These are phyloP conservation scores for Ogataea salicorniae DNA, from an alignment of 805 yeast genomes.

Conservation along the genomic window DNA sequence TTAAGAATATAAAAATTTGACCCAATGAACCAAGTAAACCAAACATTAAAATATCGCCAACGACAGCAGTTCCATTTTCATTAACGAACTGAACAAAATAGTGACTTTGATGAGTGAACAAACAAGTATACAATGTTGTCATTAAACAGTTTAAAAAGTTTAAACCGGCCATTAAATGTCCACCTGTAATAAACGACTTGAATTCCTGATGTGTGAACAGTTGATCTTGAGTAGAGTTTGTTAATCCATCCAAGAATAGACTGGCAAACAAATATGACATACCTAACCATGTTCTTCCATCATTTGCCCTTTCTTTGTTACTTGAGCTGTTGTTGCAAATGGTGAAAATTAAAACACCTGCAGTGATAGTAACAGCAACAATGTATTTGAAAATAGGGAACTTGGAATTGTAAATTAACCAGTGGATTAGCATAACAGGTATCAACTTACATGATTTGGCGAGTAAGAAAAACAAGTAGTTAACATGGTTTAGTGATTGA, in stretches of 20 bases:
- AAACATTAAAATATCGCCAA: slow-evolving; percentile 58
- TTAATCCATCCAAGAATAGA: slow-evolving; percentile 81
- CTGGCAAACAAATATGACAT: slow-evolving; percentile 52
- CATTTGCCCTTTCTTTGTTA: slow-evolving; percentile 29
- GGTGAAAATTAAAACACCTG: slow-evolving; percentile 81
- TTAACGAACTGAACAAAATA: slow-evolving; percentile 46
- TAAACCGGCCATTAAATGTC: slow-evolving; percentile 76
- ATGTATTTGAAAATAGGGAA: slow-evolving; percentile 74
- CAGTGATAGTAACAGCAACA: slow-evolving; percentile 74
- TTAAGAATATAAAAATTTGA: slow-evolving; percentile 86
- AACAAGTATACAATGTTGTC: slow-evolving; percentile 44
- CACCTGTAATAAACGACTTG: slow-evolving; percentile 56
- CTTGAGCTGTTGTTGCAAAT: slow-evolving; percentile 23
- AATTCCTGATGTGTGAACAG: slow-evolving; percentile 48
- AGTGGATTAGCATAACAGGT: slow-evolving; percentile 89
- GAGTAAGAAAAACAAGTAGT: slow-evolving; percentile 74
- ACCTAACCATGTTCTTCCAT: slow-evolving; percentile 50
- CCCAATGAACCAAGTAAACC: slow-evolving; percentile 85
- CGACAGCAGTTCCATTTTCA: slow-evolving; percentile 45
- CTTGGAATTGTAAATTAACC: slow-evolving; percentile 57
- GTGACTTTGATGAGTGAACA: slow-evolving; percentile 43
- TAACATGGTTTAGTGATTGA: slow-evolving; percentile 73
- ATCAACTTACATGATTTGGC: slow-evolving; percentile 92
- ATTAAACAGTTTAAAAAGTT: slow-evolving; percentile 41
- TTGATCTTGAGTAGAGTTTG: slow-evolving; percentile 90